These are phyloP conservation scores for Pyrenophora tritici-repentis DNA, from an alignment of 2,329 filamentous ascomycete species.

Conservation along the genomic window DNA sequence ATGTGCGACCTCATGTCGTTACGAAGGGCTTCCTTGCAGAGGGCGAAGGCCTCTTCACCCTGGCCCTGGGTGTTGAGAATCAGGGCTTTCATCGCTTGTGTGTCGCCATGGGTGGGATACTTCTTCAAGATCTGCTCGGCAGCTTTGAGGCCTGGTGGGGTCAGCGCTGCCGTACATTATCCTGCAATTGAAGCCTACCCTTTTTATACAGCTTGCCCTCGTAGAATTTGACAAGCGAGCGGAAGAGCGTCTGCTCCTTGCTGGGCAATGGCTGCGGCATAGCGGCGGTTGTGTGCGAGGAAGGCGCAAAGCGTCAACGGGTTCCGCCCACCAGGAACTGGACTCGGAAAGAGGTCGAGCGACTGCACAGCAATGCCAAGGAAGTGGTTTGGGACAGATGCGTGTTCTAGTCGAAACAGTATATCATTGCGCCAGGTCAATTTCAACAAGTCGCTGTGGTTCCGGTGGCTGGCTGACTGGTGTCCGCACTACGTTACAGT, in stretches of 20 bases:
- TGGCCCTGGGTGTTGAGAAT: slow-evolving; percentile 94
- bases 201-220: slow-evolving; percentile 99
- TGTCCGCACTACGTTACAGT: slow-evolving; percentile 28
- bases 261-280: slow-evolving; percentile 77
- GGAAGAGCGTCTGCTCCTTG: slow-evolving; percentile 94
- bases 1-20: slow-evolving; percentile 99
- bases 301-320: slow-evolving; percentile 10
- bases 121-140: slow-evolving; percentile 97
- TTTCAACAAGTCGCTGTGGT: slow-evolving; percentile 8
- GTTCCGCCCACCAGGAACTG: slow-evolving; percentile 18
- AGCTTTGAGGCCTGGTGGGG: slow-evolving; percentile 75
- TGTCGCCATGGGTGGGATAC: slow-evolving; percentile 94
- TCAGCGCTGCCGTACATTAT: slow-evolving; percentile 25
- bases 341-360: slow-evolving; percentile 14
- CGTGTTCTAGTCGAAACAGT: slow-evolving; percentile 10
- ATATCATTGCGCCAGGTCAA: slow-evolving; percentile 16
- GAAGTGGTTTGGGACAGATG: not conserved
- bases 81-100: slow-evolving; percentile 97
- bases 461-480: slow-evolving; percentile 10
- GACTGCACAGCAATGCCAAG: slow-evolving; percentile 3
- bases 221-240: slow-evolving; percentile 92
- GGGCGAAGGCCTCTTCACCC: slow-evolving; percentile 88
- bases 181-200: slow-evolving; percentile 50
- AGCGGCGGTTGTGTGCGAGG: slow-evolving; percentile 30
- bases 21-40: slow-evolving; percentile 89